Conservation (phyloP, 129 eudicot species). For the Chrysanthemum makinoi region DNA sequence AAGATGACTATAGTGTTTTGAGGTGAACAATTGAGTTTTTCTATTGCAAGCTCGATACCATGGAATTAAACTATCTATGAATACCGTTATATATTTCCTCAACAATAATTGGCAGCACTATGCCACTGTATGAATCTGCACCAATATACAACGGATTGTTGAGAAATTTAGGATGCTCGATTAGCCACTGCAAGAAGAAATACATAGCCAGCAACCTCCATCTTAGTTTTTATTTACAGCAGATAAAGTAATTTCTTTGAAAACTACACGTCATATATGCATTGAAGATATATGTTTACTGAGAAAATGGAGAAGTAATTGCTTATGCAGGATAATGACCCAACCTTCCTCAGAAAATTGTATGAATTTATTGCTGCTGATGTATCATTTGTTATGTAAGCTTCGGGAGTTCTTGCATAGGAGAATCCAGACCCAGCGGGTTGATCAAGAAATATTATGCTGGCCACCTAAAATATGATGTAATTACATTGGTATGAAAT, state of each 20-base stretch:
- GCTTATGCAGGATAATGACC: not conserved
- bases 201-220: not conserved
- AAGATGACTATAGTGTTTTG: no score
- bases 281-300: not conserved
- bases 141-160: constrained; percentile 22
- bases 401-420: constrained; percentile 23
- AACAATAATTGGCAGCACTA: constrained; percentile 10
- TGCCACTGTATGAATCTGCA: constrained; percentile 22
- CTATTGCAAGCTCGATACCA: not conserved
- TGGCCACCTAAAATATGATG: constrained; percentile 26
- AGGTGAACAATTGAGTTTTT: no score
- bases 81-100: constrained; percentile 20
- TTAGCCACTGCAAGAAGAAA: constrained; percentile 19
- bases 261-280: not conserved
- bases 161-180: constrained; percentile 22
- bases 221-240: not conserved
- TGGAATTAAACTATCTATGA: not conserved
- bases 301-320: not conserved
- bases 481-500: no score
- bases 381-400: constrained; percentile 23
- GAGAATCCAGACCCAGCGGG: constrained; percentile 36
- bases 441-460: constrained; percentile 33
- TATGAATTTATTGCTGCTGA: constrained; percentile 13
- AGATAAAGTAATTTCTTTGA: not conserved
- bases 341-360: constrained; percentile 33